phyloP scores from a whole-genome alignment of 805 yeast species.

The Jamesozyma piceae region DNA sequence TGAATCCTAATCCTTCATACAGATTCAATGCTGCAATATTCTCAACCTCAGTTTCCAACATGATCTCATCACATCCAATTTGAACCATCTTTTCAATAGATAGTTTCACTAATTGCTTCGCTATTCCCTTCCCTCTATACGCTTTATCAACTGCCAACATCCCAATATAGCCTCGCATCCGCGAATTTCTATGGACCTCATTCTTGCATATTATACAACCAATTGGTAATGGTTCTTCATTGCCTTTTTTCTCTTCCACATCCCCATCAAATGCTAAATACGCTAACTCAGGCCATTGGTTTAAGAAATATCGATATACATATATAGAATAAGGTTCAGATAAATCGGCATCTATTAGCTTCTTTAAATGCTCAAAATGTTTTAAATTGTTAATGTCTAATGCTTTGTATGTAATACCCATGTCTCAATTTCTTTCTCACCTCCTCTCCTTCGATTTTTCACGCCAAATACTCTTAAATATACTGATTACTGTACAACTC shows the following conservation, averaged over 20 bases:
- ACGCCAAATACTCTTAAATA: not conserved
- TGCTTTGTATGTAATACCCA: constrained; percentile 17
- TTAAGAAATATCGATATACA: constrained; percentile 82
- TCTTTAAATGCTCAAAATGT: constrained; percentile 42
- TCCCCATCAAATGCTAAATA: constrained; percentile 44
- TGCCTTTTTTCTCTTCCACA: constrained; percentile 11
- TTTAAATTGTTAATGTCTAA: constrained; percentile 19
- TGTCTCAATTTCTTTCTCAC: not conserved
- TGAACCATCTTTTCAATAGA: constrained; percentile 57
- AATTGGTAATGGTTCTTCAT: constrained; percentile 33
- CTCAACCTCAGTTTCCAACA: constrained; percentile 82
- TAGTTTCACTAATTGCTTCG: constrained; percentile 55
- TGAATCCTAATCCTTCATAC: constrained; percentile 69
- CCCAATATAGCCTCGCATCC: constrained; percentile 87
- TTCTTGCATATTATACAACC: constrained; percentile 82
- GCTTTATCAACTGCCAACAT: constrained; percentile 79
- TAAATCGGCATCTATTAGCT: constrained; percentile 59
- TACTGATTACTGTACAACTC: too few species aligned
- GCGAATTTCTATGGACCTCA: constrained; percentile 57
- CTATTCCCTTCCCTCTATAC: constrained; percentile 74
- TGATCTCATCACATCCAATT: constrained; percentile 76
- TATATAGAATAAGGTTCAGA: constrained; percentile 92
- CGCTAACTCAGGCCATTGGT: constrained; percentile 85
- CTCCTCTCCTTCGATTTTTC: not conserved
- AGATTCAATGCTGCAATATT: constrained; percentile 61